Evolutionary conservation across 2,329 filamentous ascomycete genomes (phyloP).

Genomic region (Stagonosporopsis vannaccii): DNA sequence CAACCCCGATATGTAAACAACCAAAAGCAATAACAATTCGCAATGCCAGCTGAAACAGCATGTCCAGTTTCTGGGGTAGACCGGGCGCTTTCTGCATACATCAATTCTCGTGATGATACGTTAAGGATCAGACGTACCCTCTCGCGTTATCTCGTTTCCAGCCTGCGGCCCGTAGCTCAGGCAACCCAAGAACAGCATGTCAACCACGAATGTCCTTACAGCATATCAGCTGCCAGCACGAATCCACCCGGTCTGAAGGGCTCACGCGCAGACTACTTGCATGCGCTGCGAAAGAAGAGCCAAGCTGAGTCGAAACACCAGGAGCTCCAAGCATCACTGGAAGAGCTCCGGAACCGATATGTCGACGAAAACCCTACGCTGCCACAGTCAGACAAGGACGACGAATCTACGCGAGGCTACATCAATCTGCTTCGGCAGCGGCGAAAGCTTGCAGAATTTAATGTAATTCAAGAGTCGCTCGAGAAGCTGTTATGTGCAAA

Average conservation of each 20-base stretch:
- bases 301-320: constrained; percentile 51
- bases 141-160: constrained; percentile 42
- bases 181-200: constrained; percentile 42
- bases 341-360: constrained; percentile 39
- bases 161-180: constrained; percentile 36
- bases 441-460: constrained; percentile 54
- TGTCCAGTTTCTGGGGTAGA: constrained; percentile 51
- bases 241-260: constrained; percentile 52
- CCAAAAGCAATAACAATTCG: neutral
- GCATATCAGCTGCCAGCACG: constrained; percentile 30
- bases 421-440: constrained; percentile 56
- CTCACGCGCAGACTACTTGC: constrained; percentile 54
- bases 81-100: constrained; percentile 44
- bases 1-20: neutral
- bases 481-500: constrained; percentile 48
- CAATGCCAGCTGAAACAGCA: constrained; percentile 34
- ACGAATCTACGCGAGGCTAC: constrained; percentile 47
- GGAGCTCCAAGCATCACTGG: constrained; percentile 40
- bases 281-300: constrained; percentile 54
- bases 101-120: constrained; percentile 48
- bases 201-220: constrained; percentile 40
- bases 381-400: constrained; percentile 40
- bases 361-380: constrained; percentile 36
- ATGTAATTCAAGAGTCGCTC: constrained; percentile 56
- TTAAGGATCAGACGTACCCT: constrained; percentile 46